phyloP scores from a whole-genome alignment of 371 early-diverging fungal genomes.

The Smittium culicis region DNA sequence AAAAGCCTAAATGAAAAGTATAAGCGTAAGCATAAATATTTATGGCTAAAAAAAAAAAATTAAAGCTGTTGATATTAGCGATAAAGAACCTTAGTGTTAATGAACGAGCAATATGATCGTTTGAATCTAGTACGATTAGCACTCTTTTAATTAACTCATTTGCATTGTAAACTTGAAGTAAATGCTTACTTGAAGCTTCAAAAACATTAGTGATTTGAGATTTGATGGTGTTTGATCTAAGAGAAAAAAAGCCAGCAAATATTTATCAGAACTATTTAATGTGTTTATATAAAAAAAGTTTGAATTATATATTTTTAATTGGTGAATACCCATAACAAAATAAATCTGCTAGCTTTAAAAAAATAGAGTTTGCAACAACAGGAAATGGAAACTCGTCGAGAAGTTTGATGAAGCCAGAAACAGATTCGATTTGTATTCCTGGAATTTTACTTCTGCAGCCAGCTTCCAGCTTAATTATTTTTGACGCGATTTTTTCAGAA shows the following conservation, averaged over 20 bases:
- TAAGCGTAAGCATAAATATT: too few species aligned
- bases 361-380: conserved; percentile 27
- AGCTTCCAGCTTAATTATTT: not conserved
- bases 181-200: conserved; percentile 19
- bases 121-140: conserved; percentile 27
- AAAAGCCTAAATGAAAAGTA: conserved; percentile 10
- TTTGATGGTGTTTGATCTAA: conserved; percentile 24
- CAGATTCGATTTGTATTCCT: conserved; percentile 19
- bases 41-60: too few species aligned
- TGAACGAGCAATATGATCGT: conserved; percentile 29
- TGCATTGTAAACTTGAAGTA: conserved; percentile 20
- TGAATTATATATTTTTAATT: too few species aligned
- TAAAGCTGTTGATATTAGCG: too few species aligned
- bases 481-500: not conserved
- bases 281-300: too few species aligned
- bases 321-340: conserved; percentile 24
- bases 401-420: conserved; percentile 29
- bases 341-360: conserved; percentile 31
- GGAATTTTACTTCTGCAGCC: not conserved
- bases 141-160: conserved; percentile 29
- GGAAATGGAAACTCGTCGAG: conserved; percentile 31
- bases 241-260: too few species aligned
- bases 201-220: conserved; percentile 30
- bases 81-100: conserved; percentile 24
- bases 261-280: too few species aligned